Conservation (phyloP, 345 rosid species). For the Garcia nutans region DNA sequence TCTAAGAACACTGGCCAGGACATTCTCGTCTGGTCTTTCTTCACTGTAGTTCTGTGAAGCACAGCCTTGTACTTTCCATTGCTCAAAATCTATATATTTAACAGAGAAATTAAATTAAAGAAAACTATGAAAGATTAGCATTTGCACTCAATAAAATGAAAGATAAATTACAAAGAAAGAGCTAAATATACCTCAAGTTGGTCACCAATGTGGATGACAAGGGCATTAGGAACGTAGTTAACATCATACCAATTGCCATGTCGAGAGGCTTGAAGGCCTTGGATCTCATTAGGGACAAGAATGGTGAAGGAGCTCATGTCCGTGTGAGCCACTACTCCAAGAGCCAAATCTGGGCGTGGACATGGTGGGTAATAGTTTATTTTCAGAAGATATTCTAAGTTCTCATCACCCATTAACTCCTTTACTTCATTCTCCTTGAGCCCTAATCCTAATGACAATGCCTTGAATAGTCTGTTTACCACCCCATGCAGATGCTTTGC, state of each 20-base stretch:
- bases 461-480: conserved; percentile 46
- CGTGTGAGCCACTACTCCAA: conserved; percentile 80
- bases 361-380: conserved; percentile 90
- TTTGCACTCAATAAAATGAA: no score
- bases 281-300: conserved; percentile 77
- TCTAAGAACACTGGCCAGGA: conserved; percentile 97
- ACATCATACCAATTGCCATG: conserved; percentile 72
- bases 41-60: conserved; percentile 69
- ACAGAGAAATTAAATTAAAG: no score
- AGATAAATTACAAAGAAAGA: background rate
- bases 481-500: conserved; percentile 42
- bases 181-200: conserved; percentile 58
- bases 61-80: conserved; percentile 69
- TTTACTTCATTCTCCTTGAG: conserved; percentile 44
- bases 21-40: conserved; percentile 72
- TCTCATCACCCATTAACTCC: conserved; percentile 63
- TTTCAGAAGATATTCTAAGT: conserved; percentile 61
- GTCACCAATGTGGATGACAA: conserved; percentile 79
- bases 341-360: conserved; percentile 78
- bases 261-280: conserved; percentile 76
- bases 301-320: conserved; percentile 74
- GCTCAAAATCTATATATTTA: conserved; percentile 38
- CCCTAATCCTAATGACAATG: conserved; percentile 64
- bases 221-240: conserved; percentile 65
- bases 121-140: no score